Base-by-base conservation (phyloP, 2,329 filamentous ascomycete genomes). In the Aspergillus novofumigatus region DNA sequence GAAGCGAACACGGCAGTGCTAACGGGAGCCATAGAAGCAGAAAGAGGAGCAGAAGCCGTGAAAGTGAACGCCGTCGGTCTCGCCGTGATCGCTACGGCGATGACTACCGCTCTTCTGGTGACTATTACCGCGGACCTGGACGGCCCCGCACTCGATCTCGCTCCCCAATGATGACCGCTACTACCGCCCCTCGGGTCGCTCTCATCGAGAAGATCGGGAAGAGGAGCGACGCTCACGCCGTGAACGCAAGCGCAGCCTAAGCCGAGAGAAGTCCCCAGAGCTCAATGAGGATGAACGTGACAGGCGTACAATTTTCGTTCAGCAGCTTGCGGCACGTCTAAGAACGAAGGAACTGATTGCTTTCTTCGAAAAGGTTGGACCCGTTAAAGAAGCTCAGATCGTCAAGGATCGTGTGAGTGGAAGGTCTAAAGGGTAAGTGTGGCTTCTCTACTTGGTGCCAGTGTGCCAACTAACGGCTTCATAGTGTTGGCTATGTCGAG, bases 351-450 rank as follows among this genome's bases (percentile, higher is more conserved):
- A 97, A 75, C 82, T 99, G 62, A 93, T 95, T 75, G 85, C 87
- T 60, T 99, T 99, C 75, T 99, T 99, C 71, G 91, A 96, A 74
- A 92, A 93, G 77, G 89, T 94, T 67, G 94, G 94, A 62, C 87
- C 90, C 42, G 94, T 99, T 55, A 95, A 94, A 68, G 94, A 97
- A 75, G 94, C 94, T 52, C 94, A 97, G 79, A 99, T 99, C 69
- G 94, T 99, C 53, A 97, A 97, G 77, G 94, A 99, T 69, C 86
- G 94, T 61, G 92, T 99, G 62, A 97, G 92, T 78, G 91, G 92
- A 67, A 90, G 94, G 77, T 97, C 92, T 61, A 99, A 99, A 82
- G 94, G 94, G 93, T 96, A 82, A 71, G 89, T 32, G 58, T 7
- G 53, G 20, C 54, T 48, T 49, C 49, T 44, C 47, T 28, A 50